Evolutionary conservation across 164 flowering plant species (phyloP).

Genomic region (Protea cynaroides): DNA sequence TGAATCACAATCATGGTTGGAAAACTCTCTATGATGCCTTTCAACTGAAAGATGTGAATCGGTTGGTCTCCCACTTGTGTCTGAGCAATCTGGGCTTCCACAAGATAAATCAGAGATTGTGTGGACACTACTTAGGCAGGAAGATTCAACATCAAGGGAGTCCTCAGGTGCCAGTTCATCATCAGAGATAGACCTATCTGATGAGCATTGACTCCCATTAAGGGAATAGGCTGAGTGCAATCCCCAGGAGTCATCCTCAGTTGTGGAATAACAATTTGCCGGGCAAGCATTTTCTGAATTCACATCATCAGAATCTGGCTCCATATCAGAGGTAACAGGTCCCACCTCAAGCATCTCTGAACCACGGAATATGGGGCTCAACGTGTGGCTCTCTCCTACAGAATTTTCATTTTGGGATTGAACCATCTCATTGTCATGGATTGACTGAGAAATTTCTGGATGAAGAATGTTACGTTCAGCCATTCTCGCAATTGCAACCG

Average conservation of each 20-base stretch:
- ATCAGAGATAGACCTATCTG: slow-evolving; percentile 14
- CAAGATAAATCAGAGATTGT: slow-evolving; percentile 17
- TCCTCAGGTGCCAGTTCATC: slow-evolving; percentile 11
- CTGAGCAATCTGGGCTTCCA: slow-evolving; percentile 12
- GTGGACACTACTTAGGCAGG: slow-evolving; percentile 19
- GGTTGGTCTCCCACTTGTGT: slow-evolving; percentile 4
- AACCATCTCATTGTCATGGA: slow-evolving; percentile 1
- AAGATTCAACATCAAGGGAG: slow-evolving; percentile 5
- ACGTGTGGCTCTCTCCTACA: slow-evolving; percentile 4
- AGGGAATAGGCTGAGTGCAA: slow-evolving; percentile 12
- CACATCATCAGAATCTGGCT: slow-evolving; percentile 8
- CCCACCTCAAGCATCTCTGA: neutral
- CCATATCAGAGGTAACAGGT: slow-evolving; percentile 2
- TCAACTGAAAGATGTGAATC: slow-evolving; percentile 5
- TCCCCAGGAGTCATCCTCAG: slow-evolving; percentile 22
- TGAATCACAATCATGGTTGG: neutral
- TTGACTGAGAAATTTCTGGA: slow-evolving; percentile 5
- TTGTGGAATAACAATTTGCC: slow-evolving; percentile 14
- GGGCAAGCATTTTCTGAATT: slow-evolving; percentile 15
- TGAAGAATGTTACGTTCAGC: slow-evolving; percentile 15
- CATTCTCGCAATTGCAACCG: slow-evolving; percentile 21
- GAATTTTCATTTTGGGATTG: slow-evolving; percentile 10
- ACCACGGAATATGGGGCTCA: neutral
- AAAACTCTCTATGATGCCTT: neutral
- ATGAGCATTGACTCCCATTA: slow-evolving; percentile 10